Evolutionary conservation across 1,284 basidiomycete genomes (phyloP), one percentile per base, ranked within the genome.

Genomic region (Sporisorium graminicola): DNA sequence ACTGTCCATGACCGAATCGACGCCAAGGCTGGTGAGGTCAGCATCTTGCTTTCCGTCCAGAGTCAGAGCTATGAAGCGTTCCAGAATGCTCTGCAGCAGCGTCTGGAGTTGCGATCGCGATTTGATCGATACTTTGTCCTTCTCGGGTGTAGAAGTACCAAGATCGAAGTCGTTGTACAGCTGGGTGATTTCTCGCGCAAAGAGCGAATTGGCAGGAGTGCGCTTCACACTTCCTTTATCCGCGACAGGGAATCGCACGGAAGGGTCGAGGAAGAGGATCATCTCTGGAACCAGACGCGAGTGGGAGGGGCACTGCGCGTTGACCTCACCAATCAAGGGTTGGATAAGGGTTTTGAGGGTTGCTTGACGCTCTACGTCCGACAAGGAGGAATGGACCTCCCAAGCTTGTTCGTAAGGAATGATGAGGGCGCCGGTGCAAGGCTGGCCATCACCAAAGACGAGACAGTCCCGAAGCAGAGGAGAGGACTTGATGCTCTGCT

Each of bases 1-100:
- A 5, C 88, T 88, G 16, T 89, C 89, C 73, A 90, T 88, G 12
- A 91, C 82, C 10, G 90, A 91, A 80, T 90, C 89, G 42, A 91
- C 87, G 26, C 90, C 90, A 31, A 87, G 87, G 9, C 85, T 71
- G 62, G 88, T 88, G 20, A 86, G 20, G 56, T 76, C 53, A 13
- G 84, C 81, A 55, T 86, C 85, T 37, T 84, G 76, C 29, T 87
- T 79, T 18, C 49, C 58, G 5, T 52, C 60, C 2, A 67, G 53
- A 18, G 63, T 61, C n/a, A 69, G 49, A 89, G 84, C 61, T 13
- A 76, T 50, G 50, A 61, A 65, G 14, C 20, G 46, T 26, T 68
- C 68, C 2, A 76, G 55, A 47, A 72, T 65, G 46, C 29, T 40
- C 22, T 65, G 33, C 12, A 72, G 35, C 65, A 60, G 24, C 33